phyloP scores from a whole-genome alignment of 1,284 basidiomycete species.

The Sporisorium sorghi region DNA sequence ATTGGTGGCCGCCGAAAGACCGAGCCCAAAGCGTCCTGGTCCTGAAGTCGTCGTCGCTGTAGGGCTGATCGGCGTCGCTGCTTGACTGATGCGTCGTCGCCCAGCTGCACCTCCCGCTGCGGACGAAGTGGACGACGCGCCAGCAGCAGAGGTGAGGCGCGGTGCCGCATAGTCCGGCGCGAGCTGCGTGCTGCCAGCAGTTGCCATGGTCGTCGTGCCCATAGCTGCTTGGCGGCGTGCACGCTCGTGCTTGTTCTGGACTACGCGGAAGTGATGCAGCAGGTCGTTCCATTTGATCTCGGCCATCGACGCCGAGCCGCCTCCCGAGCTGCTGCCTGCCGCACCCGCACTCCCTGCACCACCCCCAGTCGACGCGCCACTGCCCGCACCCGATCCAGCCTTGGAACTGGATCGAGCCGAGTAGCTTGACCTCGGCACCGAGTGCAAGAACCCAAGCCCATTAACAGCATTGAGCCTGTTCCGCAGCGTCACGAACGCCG shows the following conservation, averaged over 20 bases:
- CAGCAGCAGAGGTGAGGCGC: conserved; percentile 10
- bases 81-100: conserved; percentile 34
- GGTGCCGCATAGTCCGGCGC: conserved; percentile 35
- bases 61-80: conserved; percentile 9
- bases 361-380: conserved; percentile 6
- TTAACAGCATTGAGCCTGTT: conserved; percentile 95
- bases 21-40: conserved; percentile 30
- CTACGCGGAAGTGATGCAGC: conserved; percentile 62
- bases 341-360: conserved; percentile 11
- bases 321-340: conserved; percentile 2
- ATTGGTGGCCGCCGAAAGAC: conserved; percentile 17
- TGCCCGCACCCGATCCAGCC: conserved; percentile 5
- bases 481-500: conserved; percentile 92
- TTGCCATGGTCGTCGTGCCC: conserved; percentile 13
- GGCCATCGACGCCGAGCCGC: conserved; percentile 25
- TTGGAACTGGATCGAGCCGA: conserved; percentile 9
- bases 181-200: conserved; percentile 10
- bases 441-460: conserved; percentile 90
- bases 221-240: conserved; percentile 34
- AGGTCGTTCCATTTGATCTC: conserved; percentile 67
- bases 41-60: conserved; percentile 6
- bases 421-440: conserved; percentile 75
- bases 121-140: conserved; percentile 17
- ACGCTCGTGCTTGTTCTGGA: conserved; percentile 65
- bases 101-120: conserved; percentile 6